Base-by-base conservation (phyloP, 345 rosid species). In the Excoecaria agallocha region DNA sequence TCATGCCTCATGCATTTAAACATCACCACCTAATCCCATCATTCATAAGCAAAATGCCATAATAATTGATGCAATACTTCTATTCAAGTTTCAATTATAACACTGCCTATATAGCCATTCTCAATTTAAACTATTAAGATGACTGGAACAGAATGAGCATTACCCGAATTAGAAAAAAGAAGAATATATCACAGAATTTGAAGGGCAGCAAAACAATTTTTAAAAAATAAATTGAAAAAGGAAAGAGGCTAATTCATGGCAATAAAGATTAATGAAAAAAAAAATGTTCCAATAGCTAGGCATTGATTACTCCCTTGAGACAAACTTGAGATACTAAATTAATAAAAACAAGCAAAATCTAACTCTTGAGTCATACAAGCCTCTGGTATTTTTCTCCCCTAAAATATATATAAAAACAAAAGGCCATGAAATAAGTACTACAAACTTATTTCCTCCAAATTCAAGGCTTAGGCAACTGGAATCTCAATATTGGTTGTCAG, bases 401-500 rank as follows among this genome's bases (percentile, higher is more conserved):
- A 71, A 71, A 22, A 57, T 45, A 43, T 45, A 12, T 41, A 60
- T 25, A 71, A 57, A 45, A 22, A 49, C 15, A 67, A 38, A 49
- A 49, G 0, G 12, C 0, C 13, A 68, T 12, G 6, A 49, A 67
- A 25, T 38, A 49, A 24, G 37, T 17, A 25, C 43, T 62, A 25
- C 63, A 69, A 39, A 16, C 43, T 74, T 65, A 37, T 59, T 41
- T 2, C 22, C 43, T 48, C 79, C 37, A 56, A 11, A 64, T 12
- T 63, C 22, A 39, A 22, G 35, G 17, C 2, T 68, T 77, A 83
- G 41, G 80, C 85, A 24, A 76, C 89, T 55, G 81, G 86, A 79
- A 83, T 73, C 74, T 84, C 88, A 8, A 78, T 55, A 66, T 63
- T 16, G 10, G 89, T 68, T 58, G 85, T 46, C 43, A 78, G 51